Conservation (phyloP, 306 rosid species). For the Rosa rugosa region DNA sequence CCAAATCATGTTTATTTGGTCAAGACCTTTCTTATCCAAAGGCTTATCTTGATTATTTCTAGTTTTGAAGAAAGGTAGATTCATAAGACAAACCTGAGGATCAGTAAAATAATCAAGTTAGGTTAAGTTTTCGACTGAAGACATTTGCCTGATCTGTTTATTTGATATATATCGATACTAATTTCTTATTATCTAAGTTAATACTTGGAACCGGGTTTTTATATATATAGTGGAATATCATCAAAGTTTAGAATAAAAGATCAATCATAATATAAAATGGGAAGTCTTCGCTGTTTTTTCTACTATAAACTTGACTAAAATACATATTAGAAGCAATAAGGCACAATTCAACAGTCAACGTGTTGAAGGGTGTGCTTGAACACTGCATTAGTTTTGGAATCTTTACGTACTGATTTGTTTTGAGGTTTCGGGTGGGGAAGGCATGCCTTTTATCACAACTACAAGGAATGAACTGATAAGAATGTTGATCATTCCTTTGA, state of each 20-base stretch:
- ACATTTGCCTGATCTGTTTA: not conserved
- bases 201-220: not conserved
- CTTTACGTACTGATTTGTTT: not conserved
- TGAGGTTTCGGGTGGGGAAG: not conserved
- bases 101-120: constrained; percentile 6
- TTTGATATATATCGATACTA: not conserved
- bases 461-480: not conserved
- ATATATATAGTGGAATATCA: not conserved
- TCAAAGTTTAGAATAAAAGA: not conserved
- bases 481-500: not conserved
- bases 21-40: constrained; percentile 2
- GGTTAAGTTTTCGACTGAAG: not conserved
- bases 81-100: not conserved
- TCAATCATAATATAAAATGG: not conserved
- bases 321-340: not conserved
- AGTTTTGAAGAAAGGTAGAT: constrained; percentile 3
- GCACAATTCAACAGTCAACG: constrained; percentile 5
- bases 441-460: not conserved
- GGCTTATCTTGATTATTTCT: not conserved
- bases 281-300: not conserved
- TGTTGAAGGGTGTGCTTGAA: constrained; percentile 1
- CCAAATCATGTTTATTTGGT: not conserved
- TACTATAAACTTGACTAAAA: not conserved
- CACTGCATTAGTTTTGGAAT: constrained; percentile 5
- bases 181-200: not conserved